These are phyloP conservation scores for Pseudocercospora vitis DNA, from an alignment of 2,329 filamentous ascomycete species.

Conservation along the genomic window DNA sequence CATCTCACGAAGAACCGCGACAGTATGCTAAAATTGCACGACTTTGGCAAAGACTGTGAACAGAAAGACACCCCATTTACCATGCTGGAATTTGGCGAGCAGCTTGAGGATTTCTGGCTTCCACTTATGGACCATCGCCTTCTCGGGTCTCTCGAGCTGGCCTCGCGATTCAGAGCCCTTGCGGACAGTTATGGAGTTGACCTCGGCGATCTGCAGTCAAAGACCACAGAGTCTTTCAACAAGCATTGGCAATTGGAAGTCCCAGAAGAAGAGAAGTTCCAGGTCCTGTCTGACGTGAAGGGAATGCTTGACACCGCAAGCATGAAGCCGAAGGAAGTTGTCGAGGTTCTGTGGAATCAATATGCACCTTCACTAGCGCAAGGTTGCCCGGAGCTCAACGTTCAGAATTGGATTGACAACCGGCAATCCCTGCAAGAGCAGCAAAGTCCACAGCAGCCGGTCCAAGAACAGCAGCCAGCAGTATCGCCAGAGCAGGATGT, in stretches of 20 bases:
- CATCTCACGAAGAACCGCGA: neutral
- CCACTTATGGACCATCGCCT: neutral
- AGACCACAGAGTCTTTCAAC: too few species aligned
- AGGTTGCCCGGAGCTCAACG: neutral
- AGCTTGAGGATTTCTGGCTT: conserved; percentile 5
- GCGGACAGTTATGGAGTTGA: neutral
- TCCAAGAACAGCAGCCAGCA: neutral
- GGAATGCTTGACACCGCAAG: neutral
- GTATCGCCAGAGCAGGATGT: too few species aligned
- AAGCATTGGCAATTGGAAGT: neutral
- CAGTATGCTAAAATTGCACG: neutral
- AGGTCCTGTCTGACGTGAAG: neutral
- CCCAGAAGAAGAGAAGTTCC: neutral
- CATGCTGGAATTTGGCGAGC: neutral
- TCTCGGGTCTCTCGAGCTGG: neutral
- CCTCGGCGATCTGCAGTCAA: neutral
- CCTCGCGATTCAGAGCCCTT: neutral
- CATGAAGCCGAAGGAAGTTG: neutral
- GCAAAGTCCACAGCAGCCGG: neutral
- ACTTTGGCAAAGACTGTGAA: conserved; percentile 5
- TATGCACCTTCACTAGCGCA: neutral
- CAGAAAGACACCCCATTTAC: neutral
- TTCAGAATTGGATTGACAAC: neutral
- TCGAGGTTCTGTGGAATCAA: neutral
- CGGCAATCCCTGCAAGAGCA: neutral